These are phyloP conservation scores for Hanseniaspora pseudoguilliermondii DNA, from an alignment of 805 yeast species.

Conservation along the genomic window DNA sequence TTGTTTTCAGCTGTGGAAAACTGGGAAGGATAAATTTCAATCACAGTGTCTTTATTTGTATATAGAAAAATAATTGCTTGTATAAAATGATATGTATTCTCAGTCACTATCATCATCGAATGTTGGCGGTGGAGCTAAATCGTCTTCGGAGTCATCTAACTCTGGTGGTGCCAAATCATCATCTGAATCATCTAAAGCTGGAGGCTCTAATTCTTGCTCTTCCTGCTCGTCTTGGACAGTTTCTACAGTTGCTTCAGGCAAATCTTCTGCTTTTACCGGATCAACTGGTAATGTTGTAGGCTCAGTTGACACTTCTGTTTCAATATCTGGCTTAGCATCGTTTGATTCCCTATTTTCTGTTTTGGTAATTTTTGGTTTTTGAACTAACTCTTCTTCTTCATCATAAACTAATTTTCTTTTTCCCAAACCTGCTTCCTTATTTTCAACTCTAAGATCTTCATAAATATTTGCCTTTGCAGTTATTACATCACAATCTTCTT, in stretches of 20 bases:
- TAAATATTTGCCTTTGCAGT: slow-evolving; percentile 15
- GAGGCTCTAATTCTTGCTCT: neutral
- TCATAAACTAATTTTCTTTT: neutral
- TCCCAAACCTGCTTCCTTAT: neutral
- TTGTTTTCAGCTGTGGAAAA: slow-evolving; percentile 1
- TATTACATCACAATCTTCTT: slow-evolving; percentile 59
- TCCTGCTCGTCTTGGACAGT: neutral
- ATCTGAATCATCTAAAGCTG: neutral
- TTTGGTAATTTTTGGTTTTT: neutral
- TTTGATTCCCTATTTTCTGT: neutral
- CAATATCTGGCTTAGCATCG: neutral
- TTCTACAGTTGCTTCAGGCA: neutral
- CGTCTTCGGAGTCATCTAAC: neutral
- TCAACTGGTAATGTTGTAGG: no score
- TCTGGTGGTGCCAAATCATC: neutral
- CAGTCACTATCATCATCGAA: neutral
- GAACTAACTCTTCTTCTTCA: neutral
- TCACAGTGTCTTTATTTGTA: neutral
- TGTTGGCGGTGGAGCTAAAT: slow-evolving; percentile 1
- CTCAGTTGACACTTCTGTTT: neutral
- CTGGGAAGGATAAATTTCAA: slow-evolving; percentile 3
- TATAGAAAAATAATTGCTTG: neutral
- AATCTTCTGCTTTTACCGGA: no score
- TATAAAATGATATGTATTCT: neutral
- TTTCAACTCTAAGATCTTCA: neutral